phyloP scores from a whole-genome alignment of 164 flowering plant genomes.

The Tinospora cordifolia region DNA sequence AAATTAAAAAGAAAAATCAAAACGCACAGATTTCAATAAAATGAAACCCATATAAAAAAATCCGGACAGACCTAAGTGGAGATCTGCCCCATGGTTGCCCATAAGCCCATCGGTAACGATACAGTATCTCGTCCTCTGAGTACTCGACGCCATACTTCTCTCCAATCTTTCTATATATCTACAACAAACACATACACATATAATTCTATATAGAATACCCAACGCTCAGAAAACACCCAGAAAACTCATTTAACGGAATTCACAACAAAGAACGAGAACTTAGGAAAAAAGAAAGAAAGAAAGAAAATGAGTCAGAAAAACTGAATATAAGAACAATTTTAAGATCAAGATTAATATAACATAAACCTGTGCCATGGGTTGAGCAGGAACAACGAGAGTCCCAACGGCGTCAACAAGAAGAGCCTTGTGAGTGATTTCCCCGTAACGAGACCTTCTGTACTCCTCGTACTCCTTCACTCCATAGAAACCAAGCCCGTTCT shows the following conservation, averaged over 20 bases:
- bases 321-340: too few relatives aligned
- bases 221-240: constrained; percentile 5
- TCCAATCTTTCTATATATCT: constrained; percentile 85
- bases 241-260: background rate
- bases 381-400: constrained; percentile 82
- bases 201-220: background rate
- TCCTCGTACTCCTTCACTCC: constrained; percentile 68
- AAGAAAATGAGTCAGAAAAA: too few relatives aligned
- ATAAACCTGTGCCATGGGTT: constrained; percentile 87
- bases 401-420: constrained; percentile 91
- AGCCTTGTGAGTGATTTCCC: constrained; percentile 85
- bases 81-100: constrained; percentile 94
- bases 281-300: background rate
- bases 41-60: constrained; percentile 7
- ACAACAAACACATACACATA: constrained; percentile 7
- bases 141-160: constrained; percentile 91
- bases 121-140: constrained; percentile 73
- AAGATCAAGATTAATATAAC: too few relatives aligned
- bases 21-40: background rate
- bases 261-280: background rate
- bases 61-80: constrained; percentile 55
- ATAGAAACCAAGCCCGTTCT: constrained; percentile 27
- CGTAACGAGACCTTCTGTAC: constrained; percentile 67
- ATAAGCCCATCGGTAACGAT: constrained; percentile 82
- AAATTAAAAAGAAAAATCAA: background rate